Percentiles rank a stretch among this genome's conserved stretches.
phyloP scores from a whole-genome alignment of 1,284 basidiomycete genomes.

The Pseudozyma flocculosa region DNA sequence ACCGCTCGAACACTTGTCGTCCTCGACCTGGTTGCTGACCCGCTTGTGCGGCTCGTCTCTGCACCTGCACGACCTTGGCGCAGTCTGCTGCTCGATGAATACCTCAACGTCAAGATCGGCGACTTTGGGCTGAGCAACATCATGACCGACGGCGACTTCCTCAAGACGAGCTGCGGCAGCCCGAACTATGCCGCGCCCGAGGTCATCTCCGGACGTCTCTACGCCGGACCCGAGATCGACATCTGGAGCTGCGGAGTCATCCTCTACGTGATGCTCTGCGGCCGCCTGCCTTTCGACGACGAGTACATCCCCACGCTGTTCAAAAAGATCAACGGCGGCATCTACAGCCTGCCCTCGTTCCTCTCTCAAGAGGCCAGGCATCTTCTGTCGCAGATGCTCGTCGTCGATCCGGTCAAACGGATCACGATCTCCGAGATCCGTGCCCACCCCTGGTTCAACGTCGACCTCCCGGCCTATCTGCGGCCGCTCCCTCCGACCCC shows the following conservation, averaged over 20 bases:
- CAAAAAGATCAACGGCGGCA: constrained; percentile 57
- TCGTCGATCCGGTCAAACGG: constrained; percentile 57
- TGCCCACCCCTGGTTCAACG: constrained; percentile 55
- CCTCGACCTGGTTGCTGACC: too few species aligned
- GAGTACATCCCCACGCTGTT: constrained; percentile 58
- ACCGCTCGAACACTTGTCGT: too few species aligned
- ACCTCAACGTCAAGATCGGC: constrained; percentile 57
- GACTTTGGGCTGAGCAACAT: constrained; percentile 58
- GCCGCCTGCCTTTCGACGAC: constrained; percentile 56
- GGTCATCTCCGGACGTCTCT: constrained; percentile 55
- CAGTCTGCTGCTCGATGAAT: constrained; percentile 51
- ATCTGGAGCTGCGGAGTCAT: constrained; percentile 58
- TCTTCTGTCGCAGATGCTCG: constrained; percentile 54
- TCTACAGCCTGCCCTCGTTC: constrained; percentile 53
- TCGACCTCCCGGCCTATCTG: constrained; percentile 52
- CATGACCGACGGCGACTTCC: constrained; percentile 57
- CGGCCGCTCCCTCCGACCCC: constrained; percentile 78
- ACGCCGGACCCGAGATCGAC: constrained; percentile 57
- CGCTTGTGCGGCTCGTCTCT: too few species aligned
- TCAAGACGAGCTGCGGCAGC: constrained; percentile 57
- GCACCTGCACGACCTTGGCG: too few species aligned
- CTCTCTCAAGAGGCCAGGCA: constrained; percentile 53
- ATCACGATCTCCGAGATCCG: constrained; percentile 56
- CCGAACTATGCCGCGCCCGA: constrained; percentile 58
- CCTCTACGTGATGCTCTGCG: constrained; percentile 57